Evolutionary conservation across 768 basidiomycete genomes (phyloP).

Genomic region (Boletus pseudo-olivaceus): DNA sequence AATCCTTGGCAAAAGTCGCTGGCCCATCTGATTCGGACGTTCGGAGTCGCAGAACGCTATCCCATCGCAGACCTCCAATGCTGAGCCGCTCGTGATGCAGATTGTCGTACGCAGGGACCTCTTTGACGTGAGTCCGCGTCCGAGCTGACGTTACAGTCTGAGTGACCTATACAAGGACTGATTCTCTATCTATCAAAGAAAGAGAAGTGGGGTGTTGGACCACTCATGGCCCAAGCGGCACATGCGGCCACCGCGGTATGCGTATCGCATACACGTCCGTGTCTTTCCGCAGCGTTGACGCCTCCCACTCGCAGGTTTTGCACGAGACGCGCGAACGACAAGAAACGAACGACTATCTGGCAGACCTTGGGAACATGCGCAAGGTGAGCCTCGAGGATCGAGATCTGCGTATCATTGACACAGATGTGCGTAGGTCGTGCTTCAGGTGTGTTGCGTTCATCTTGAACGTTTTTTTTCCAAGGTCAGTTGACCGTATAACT

Average conservation of each 20-base stretch:
- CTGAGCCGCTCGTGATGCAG: conserved; percentile 39
- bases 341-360: conserved; percentile 38
- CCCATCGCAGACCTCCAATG: not conserved
- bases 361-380: conserved; percentile 39
- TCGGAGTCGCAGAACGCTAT: not conserved
- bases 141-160: not conserved
- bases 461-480: not conserved
- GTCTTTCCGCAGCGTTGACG: not conserved
- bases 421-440: conserved; percentile 31
- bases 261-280: not conserved
- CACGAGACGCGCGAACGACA: conserved; percentile 37
- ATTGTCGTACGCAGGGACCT: conserved; percentile 42
- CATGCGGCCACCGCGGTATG: conserved; percentile 42
- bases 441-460: conserved; percentile 32
- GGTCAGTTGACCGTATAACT: no score
- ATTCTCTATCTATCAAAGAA: conserved; percentile 21
- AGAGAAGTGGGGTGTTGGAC: conserved; percentile 43
- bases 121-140: conserved; percentile 34
- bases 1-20: not conserved
- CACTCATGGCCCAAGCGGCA: conserved; percentile 43
- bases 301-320: conserved; percentile 29
- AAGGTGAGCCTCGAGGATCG: conserved; percentile 29
- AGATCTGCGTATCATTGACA: not conserved
- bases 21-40: not conserved
- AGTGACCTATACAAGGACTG: not conserved